Conservation (phyloP, 805 yeast species). For the Dipodascus albidus region DNA sequence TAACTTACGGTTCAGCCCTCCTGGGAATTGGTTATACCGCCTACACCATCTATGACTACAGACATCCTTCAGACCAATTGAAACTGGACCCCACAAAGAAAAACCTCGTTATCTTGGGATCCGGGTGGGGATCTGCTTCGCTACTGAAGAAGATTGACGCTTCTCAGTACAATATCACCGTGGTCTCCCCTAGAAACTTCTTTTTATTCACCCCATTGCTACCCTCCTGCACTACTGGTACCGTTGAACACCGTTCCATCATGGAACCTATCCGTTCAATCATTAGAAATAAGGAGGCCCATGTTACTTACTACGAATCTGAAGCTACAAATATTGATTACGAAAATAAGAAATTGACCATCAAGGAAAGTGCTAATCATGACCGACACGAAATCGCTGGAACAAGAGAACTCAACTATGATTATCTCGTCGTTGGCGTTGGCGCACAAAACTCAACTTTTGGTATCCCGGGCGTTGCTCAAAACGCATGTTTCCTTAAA, state of each 20-base stretch:
- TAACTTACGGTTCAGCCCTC: neutral
- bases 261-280: slow-evolving; percentile 45
- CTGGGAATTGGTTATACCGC: neutral
- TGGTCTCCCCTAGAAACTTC: slow-evolving; percentile 57
- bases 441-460: slow-evolving; percentile 61
- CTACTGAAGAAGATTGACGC: slow-evolving; percentile 39
- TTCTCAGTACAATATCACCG: slow-evolving; percentile 51
- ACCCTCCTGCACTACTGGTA: slow-evolving; percentile 63
- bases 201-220: slow-evolving; percentile 59
- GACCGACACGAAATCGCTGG: slow-evolving; percentile 32
- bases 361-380: slow-evolving; percentile 19
- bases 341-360: slow-evolving; percentile 46
- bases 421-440: slow-evolving; percentile 54
- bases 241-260: slow-evolving; percentile 51
- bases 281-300: slow-evolving; percentile 19
- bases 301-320: slow-evolving; percentile 53
- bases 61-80: slow-evolving; percentile 18
- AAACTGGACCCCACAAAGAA: slow-evolving; percentile 20
- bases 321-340: slow-evolving; percentile 48
- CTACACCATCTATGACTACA: slow-evolving; percentile 10
- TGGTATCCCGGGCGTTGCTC: slow-evolving; percentile 55
- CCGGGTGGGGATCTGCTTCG: slow-evolving; percentile 66
- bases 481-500: slow-evolving; percentile 48
- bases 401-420: slow-evolving; percentile 51
- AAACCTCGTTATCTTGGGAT: slow-evolving; percentile 53